Evolutionary conservation across 352 stramenopile species (phyloP).

Genomic region (Lagenidium giganteum): DNA sequence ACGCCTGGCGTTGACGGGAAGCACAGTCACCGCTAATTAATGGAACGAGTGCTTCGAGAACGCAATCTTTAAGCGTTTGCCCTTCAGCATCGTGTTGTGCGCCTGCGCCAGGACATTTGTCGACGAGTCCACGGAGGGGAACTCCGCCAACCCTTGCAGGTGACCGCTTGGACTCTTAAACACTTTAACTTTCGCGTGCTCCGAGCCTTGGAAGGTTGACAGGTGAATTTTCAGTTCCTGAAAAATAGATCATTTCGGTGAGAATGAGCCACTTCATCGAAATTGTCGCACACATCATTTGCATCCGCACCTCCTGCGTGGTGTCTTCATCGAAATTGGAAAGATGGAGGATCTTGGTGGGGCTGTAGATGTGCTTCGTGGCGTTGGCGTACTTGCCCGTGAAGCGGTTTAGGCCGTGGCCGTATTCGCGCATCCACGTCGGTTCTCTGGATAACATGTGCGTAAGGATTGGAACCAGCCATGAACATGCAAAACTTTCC

Average conservation of each 20-base stretch:
- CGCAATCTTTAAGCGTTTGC: slow-evolving; percentile 43
- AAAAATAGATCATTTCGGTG: background rate
- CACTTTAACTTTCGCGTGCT: slow-evolving; percentile 38
- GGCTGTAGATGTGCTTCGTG: slow-evolving; percentile 64
- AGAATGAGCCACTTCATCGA: background rate
- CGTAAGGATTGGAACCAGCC: background rate
- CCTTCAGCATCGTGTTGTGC: slow-evolving; percentile 35
- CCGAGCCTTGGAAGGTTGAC: slow-evolving; percentile 23
- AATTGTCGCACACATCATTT: background rate
- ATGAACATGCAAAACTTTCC: background rate
- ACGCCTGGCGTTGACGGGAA: no score
- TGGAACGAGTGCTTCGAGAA: slow-evolving; percentile 54
- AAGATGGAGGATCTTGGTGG: slow-evolving; percentile 55
- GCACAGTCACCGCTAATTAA: no score
- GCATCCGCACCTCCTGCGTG: slow-evolving; percentile 20
- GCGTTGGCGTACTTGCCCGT: slow-evolving; percentile 51
- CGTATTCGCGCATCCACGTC: slow-evolving; percentile 38
- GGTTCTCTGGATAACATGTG: slow-evolving; percentile 17
- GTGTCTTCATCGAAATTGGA: slow-evolving; percentile 48
- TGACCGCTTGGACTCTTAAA: slow-evolving; percentile 45
- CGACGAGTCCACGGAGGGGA: slow-evolving; percentile 36
- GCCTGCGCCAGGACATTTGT: slow-evolving; percentile 47
- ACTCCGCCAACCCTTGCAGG: slow-evolving; percentile 45
- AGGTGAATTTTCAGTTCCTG: slow-evolving; percentile 37
- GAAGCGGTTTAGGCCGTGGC: slow-evolving; percentile 45